Evolutionary conservation across 305 asterid genomes (phyloP).

Genomic region (Nicotiana rustica): DNA sequence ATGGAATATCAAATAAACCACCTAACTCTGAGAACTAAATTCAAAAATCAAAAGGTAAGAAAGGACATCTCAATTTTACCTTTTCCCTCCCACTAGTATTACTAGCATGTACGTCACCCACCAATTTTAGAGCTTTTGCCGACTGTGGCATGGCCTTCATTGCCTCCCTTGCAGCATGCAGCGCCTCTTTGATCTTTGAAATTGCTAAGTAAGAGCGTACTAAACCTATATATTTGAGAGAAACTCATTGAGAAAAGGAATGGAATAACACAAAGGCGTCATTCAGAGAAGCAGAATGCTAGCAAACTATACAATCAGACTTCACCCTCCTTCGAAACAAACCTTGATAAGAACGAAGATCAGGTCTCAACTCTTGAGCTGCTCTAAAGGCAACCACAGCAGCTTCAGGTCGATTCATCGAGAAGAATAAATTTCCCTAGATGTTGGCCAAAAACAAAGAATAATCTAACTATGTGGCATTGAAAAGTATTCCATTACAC

Average conservation of each 20-base stretch:
- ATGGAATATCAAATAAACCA: conserved; percentile 1
- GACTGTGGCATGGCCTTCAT: conserved; percentile 99
- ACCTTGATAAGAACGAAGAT: conserved; percentile 99
- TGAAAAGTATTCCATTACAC: conserved; percentile 22
- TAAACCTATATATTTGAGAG: conserved; percentile 62
- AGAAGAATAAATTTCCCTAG: conserved; percentile 87
- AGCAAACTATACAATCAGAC: background rate
- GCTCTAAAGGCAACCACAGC: conserved; percentile 82
- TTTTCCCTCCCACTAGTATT: conserved; percentile 90
- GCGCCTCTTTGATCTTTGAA: conserved; percentile 92
- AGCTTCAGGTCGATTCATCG: conserved; percentile 89
- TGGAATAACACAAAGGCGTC: background rate
- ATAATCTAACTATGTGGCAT: conserved; percentile 25
- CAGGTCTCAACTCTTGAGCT: conserved; percentile 95
- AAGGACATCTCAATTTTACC: conserved; percentile 42
- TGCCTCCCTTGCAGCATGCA: conserved; percentile 96
- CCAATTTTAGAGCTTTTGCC: conserved; percentile 92
- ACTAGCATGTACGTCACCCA: conserved; percentile 98
- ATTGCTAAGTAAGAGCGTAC: conserved; percentile 88
- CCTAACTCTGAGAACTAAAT: background rate
- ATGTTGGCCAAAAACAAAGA: conserved; percentile 38
- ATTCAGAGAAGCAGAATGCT: conserved; percentile 23
- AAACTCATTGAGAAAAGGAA: conserved; percentile 21
- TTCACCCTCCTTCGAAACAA: conserved; percentile 34
- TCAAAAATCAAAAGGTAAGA: background rate